Base-by-base conservation (phyloP, 2,329 filamentous ascomycete species). In the Dothidotthia symphoricarpi region DNA sequence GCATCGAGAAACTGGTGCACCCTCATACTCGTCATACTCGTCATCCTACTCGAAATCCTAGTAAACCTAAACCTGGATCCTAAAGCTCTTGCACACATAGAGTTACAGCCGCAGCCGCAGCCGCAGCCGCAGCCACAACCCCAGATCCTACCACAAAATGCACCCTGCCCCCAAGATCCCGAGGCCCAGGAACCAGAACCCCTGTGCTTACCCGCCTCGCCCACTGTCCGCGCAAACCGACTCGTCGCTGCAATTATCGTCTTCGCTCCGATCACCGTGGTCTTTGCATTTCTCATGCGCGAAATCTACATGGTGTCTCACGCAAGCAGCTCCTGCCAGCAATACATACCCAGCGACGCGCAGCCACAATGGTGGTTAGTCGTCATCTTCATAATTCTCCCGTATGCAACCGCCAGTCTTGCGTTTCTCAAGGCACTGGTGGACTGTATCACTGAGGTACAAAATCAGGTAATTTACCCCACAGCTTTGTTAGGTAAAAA, bases 401-500 rank as follows among this genome's bases (percentile, higher is more conserved):
- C 50, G 1, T 46, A 50, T 11, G 19, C 34, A 2, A 31, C 28
- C 31, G 50, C 50, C 3, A 39, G 27, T 6, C 47, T 36, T 16
- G 41, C 45, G 9, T 39, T 50, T 24, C 16, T 51, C 9, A 34
- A 46, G 2, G 27, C 45, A 9, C 15, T 52, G 2, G 38, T 48
- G 3, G 43, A 53, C 19, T 45, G 13, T 43, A n/a, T 29, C 53
- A 4, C 40, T 47, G 11, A 30, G 51, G 4, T 53, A n/a, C n/a
- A n/a, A n/a, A n/a, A n/a, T n/a, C n/a, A n/a, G n/a, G n/a, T n/a
- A n/a, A n/a, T n/a, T n/a, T n/a, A n/a, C n/a, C n/a, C n/a, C n/a
- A n/a, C n/a, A n/a, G n/a, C n/a, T n/a, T n/a, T n/a, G n/a, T n/a
- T n/a, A n/a, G n/a, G n/a, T n/a, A n/a, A n/a, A n/a, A n/a, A n/a